Base-by-base conservation (phyloP, 352 stramenopile genomes). In the Globisporangium paddicum region DNA sequence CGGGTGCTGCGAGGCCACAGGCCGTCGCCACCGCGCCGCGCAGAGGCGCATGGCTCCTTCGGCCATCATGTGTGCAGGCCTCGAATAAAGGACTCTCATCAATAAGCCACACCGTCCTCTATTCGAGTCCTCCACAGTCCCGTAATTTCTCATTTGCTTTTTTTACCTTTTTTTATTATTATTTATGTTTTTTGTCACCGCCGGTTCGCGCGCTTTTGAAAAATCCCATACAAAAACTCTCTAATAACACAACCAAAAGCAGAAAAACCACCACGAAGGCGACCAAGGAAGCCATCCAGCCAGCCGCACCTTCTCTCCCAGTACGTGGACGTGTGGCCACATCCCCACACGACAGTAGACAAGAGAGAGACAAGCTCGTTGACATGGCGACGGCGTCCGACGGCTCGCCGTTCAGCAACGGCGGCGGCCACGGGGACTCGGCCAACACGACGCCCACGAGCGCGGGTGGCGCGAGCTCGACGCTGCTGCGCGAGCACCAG, bases 401-500 rank as follows among this genome's bases (percentile, higher is more conserved):
- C 1, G 52, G 40, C 7, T 58, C 52, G 52, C 38, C 52, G 38
- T 49, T 53, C 28, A 38, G 42, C 42, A 19, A 45, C 42, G 41
- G 30, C 42, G 54, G 38, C n/a, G 41, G 30, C 42, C 41, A 25
- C n/a, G 11, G 28, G 25, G 52, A 58, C 52, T 52, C 54, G 19
- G 5, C 42, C 1, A 51, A 8, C 42, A 52, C 54, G 21, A 53
- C 54, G 18, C 54, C 54, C 11, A 41, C 41, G 41, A 53, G 26
- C 44, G 23, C 21, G 10, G 35, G 11, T 9, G 11, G 19, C 42
- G n/a, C 30, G 30, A 58, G 19, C 42, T 46, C 58, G 49, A 64
- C 38, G 21, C 51, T 64, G 49, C 41, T 64, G 51, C 58, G 58
- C 50, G 58, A 59, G 25, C 49, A 64, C 21, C 49, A 64, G 18